A percentile compares a stretch with the other conserved stretches of the same genome.
Conservation (phyloP, 352 stramenopile genomes). For the Globisporangium solare region DNA sequence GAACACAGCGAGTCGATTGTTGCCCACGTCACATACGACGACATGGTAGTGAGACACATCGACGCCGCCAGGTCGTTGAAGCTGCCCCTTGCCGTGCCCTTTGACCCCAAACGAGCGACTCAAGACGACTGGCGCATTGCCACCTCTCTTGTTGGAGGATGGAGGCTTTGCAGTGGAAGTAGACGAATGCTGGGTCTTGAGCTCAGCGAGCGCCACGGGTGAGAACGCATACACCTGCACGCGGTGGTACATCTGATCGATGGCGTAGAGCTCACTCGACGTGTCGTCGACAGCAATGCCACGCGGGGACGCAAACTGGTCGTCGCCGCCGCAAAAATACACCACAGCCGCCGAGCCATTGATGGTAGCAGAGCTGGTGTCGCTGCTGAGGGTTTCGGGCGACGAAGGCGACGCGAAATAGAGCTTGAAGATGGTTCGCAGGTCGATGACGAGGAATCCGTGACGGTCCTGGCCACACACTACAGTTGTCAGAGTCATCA, state of each 20-base stretch:
- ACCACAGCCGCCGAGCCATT: conserved; percentile 1
- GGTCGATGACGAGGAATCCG: conserved; percentile 23
- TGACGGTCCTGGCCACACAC: conserved; percentile 30
- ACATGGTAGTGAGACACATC: conserved; percentile 70
- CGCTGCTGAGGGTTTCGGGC: background rate
- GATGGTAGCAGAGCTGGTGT: background rate
- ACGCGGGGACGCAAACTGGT: conserved; percentile 9
- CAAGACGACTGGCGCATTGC: conserved; percentile 7
- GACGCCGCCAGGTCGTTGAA: conserved; percentile 41
- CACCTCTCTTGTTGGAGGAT: background rate
- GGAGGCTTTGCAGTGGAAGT: background rate
- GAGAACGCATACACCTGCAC: conserved; percentile 42
- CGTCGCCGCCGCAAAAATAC: conserved; percentile 5
- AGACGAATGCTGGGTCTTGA: conserved; percentile 3
- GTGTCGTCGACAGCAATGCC: conserved; percentile 46
- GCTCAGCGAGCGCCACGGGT: conserved; percentile 3
- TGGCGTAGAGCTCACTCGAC: conserved; percentile 55
- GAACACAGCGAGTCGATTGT: conserved; percentile 44
- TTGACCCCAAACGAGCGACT: conserved; percentile 24
- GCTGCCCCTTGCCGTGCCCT: conserved; percentile 23
- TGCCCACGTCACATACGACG: conserved; percentile 53
- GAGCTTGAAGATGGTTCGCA: conserved; percentile 30
- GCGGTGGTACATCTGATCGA: conserved; percentile 45
- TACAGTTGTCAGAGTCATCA: conserved; percentile 8
- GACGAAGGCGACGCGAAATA: conserved; percentile 6